Conservation (phyloP, 1,284 basidiomycete species). For the Volvariella surrecta region DNA sequence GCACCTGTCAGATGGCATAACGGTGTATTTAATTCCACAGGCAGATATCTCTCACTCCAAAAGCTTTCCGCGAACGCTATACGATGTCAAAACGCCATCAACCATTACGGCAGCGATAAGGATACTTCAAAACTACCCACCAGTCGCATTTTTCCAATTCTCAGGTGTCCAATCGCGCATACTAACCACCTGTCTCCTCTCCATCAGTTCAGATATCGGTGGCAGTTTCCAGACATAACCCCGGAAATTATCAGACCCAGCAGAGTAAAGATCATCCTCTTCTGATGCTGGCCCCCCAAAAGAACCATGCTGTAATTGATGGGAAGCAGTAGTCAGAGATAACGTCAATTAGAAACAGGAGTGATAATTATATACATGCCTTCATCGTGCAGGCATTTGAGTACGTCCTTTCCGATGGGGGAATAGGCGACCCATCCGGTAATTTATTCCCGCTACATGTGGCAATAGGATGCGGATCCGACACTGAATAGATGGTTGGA, state of each 20-base stretch:
- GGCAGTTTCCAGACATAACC: conserved; percentile 77
- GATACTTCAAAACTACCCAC: conserved; percentile 20
- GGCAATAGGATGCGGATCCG: conserved; percentile 60
- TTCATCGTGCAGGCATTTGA: conserved; percentile 74
- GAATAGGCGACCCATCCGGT: conserved; percentile 42
- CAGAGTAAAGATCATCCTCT: conserved; percentile 49
- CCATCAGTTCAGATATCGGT: conserved; percentile 29
- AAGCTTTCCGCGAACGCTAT: conserved; percentile 40
- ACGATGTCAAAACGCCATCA: conserved; percentile 2
- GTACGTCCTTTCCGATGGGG: conserved; percentile 43
- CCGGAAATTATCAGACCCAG: conserved; percentile 76
- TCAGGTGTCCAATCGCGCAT: conserved; percentile 31
- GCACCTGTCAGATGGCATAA: conserved; percentile 47
- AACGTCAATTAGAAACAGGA: background rate
- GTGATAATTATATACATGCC: conserved; percentile 25
- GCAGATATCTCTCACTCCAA: conserved; percentile 34
- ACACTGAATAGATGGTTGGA: conserved; percentile 61
- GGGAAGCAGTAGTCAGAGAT: background rate
- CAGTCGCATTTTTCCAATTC: conserved; percentile 24
- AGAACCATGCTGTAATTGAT: conserved; percentile 49
- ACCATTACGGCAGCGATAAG: background rate
- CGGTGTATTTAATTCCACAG: conserved; percentile 48
- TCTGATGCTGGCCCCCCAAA: conserved; percentile 56
- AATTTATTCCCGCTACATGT: conserved; percentile 48
- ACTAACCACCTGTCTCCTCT: conserved; percentile 33